Base-by-base conservation (phyloP, 192 early-diverging fungal genomes). In the Coemansia sp. region DNA sequence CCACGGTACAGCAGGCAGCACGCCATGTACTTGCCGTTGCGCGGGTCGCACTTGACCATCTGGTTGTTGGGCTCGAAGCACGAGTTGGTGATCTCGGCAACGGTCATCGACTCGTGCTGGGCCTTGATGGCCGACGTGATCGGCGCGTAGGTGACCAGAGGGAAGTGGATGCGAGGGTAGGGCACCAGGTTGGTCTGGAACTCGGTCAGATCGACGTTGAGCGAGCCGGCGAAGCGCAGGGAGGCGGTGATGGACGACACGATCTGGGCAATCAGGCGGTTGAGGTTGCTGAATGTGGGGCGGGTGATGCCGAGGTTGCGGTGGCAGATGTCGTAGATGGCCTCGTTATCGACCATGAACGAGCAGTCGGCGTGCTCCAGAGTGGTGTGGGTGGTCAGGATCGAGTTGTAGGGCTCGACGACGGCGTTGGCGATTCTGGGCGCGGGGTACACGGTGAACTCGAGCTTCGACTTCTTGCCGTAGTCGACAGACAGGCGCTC, bases 141-240 rank as follows among this genome's bases (percentile, higher is more conserved):
- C 22, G 88, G 95, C 19, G 95, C 92, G 67, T 98, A 98, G 52
- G 94, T 95, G 35, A 95, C 94, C 69, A 98, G 79, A 30, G 94
- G 95, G 87, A 97, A 98, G 79, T 97, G 87, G 72, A 98, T 98
- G 73, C 95, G 93, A 54, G 95, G 95, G 81, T 95, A 98, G 48
- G 95, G 95, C 28, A 98, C 95, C 81, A 98, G 80, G 85, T 98
- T 98, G 77, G 95, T 98, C 81, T 98, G 95, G 89, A 98, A 98
- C 82, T 98, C 95, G 69, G 86, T 97, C 81, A 98, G 80, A 58
- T 98, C 95, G 42, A 98, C 95, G 72, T 98, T 98, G 60, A 98
- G 85, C 25, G 95, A 98, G 63, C 95, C 95, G 60, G 90, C 87
- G 80, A 98, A 98, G 76, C 95, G 95, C 37, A 98, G 87, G 48